Base-by-base conservation (phyloP, 1,284 basidiomycete genomes). In the Meira miltonrushii region DNA sequence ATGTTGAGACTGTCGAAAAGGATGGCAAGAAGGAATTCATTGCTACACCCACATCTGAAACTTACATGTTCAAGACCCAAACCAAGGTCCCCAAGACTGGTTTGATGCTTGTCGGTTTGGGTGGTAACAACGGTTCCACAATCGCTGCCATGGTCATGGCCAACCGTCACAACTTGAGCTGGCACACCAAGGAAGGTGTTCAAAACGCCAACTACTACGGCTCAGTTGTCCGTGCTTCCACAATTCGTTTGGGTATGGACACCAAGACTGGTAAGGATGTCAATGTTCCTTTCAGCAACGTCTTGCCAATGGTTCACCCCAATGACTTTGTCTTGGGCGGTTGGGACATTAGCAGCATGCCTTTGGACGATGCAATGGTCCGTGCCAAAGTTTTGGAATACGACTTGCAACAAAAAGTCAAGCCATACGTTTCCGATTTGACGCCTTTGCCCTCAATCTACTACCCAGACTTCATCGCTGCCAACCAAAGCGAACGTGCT, bases 271-370 rank as follows among this genome's bases (percentile, higher is more conserved):
- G 89, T 76, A 92, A 92, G 82, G 93, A 97, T 76, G 86, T 97
- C 67, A 85, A 93, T 78, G 88, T 96, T 65, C 94, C 94, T 48
- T 83, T 97, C 79, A 89, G 87, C 46, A 92, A 95, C 75, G 86
- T 97, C 68, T 84, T 97, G 52, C 94, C 94, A 60, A 96, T 95
- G 90, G 92, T 96, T 58, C 93, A 97, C 82, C 94, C 94, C 67
- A 94, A 96, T 80, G 95, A 98, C 81, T 87, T 98, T 75, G 92
- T 97, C 66, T 58, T 97, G 69, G 90, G 92, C 60, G 95, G 94
- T 38, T 98, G 94, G 95, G 94, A 98, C 78, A 97, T 98, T 76
- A 95, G 91, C 52, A 85, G 86, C 57, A 58, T 87, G 47, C 80
- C 86, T 55, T 84, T 98, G 82, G 92, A 96, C 81, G 84, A 88